A percentile compares a stretch with the other conserved stretches of the same genome.
These are phyloP conservation scores for Aspergillus hiratsukae DNA, from an alignment of 2,329 filamentous ascomycete species.

Conservation along the genomic window DNA sequence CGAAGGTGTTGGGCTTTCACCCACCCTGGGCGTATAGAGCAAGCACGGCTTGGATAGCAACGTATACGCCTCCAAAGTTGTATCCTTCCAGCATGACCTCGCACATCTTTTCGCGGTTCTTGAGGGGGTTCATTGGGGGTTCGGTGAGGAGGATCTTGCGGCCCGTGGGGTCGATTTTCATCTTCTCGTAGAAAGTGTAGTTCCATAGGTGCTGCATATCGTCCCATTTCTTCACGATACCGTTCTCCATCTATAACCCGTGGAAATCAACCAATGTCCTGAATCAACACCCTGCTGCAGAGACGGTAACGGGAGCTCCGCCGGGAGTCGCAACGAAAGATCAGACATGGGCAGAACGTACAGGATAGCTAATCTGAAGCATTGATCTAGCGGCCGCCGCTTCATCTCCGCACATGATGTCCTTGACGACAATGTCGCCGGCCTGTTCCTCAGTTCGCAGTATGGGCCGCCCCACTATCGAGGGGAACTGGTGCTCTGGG, in stretches of 20 bases:
- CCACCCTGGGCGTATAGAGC: constrained; percentile 93
- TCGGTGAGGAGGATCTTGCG: constrained; percentile 98
- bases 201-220: constrained; percentile 99
- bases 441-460: constrained; percentile 89
- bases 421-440: constrained; percentile 74
- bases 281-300: constrained; percentile 19
- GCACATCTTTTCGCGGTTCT: constrained; percentile 96
- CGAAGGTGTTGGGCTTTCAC: constrained; percentile 7
- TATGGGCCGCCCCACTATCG: constrained; percentile 96
- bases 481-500: constrained; percentile 96
- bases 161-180: constrained; percentile 82
- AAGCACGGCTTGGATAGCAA: constrained; percentile 94
- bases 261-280: constrained; percentile 4
- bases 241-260: constrained; percentile 81
- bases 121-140: constrained; percentile 94
- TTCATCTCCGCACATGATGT: constrained; percentile 99
- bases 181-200: constrained; percentile 97
- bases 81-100: constrained; percentile 99
- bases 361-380: constrained; percentile 96
- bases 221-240: constrained; percentile 99
- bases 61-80: constrained; percentile 92
- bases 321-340: constrained; percentile 1
- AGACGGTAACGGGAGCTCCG: constrained; percentile 12
- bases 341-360: constrained; percentile 37
- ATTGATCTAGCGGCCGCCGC: constrained; percentile 91